Conservation (phyloP, 176 grass and related monocot genomes). For the Oryza glumipatula region DNA sequence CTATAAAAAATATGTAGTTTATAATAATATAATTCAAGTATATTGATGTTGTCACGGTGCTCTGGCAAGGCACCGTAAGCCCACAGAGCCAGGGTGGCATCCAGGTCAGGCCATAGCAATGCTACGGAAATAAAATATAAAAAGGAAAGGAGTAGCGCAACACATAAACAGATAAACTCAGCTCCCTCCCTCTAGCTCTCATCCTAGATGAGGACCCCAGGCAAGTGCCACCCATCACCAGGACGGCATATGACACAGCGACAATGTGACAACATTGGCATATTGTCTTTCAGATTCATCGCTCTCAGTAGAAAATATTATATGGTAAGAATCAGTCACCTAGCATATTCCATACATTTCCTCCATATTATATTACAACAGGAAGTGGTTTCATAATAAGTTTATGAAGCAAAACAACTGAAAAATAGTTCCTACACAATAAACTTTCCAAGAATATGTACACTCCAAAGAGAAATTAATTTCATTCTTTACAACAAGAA, state of each 20-base stretch:
- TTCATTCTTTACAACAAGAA: neutral
- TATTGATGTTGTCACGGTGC: neutral
- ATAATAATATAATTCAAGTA: neutral
- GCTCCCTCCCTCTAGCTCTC: neutral
- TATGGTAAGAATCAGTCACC: neutral
- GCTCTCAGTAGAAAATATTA: neutral
- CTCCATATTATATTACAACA: neutral
- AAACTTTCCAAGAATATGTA: conserved; percentile 5
- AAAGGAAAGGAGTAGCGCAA: neutral
- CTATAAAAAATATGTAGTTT: neutral
- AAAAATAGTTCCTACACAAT: neutral
- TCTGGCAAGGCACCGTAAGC: neutral
- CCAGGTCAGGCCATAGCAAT: neutral
- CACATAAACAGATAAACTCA: neutral
- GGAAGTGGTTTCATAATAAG: conserved; percentile 10
- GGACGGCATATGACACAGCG: neutral
- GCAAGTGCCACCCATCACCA: neutral
- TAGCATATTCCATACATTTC: conserved; percentile 2
- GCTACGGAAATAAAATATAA: neutral
- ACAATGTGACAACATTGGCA: neutral
- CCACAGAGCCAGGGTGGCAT: neutral
- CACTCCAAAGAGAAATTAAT: neutral
- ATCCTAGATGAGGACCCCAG: neutral
- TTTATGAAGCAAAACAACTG: neutral
- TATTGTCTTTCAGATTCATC: neutral